phyloP scores from a whole-genome alignment of 108 stramenopile genomes.

The Nitzschia putrida region DNA sequence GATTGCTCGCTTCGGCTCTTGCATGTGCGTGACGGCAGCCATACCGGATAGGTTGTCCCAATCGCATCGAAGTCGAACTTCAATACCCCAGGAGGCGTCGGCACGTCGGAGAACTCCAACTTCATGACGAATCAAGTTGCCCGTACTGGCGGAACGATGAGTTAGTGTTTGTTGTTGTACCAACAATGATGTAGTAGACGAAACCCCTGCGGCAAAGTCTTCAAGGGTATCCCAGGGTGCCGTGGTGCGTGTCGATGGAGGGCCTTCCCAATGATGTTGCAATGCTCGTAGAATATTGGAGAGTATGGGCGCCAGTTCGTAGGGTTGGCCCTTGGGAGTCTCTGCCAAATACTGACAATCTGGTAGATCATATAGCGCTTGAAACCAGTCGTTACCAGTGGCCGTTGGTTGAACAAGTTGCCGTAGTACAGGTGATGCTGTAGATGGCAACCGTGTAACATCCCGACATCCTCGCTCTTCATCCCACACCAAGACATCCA shows the following conservation, averaged over 20 bases:
- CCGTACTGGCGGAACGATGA: constrained; percentile 16
- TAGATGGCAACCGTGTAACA: constrained; percentile 22
- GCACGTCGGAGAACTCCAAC: constrained; percentile 18
- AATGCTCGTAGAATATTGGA: constrained; percentile 28
- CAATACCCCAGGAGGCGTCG: constrained; percentile 15
- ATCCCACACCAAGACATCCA: constrained; percentile 40
- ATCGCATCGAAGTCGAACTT: constrained; percentile 37
- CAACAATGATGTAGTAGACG: neutral
- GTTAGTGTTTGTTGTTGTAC: constrained; percentile 8
- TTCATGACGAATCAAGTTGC: constrained; percentile 30
- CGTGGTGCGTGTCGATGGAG: neutral
- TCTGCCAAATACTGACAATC: constrained; percentile 37
- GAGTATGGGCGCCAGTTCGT: constrained; percentile 39
- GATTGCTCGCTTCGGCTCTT: neutral
- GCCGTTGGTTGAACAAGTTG: constrained; percentile 5
- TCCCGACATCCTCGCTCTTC: constrained; percentile 20
- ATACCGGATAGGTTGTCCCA: constrained; percentile 27
- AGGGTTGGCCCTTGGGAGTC: constrained; percentile 30
- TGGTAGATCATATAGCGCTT: constrained; percentile 31
- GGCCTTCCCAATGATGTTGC: neutral
- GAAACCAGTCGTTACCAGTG: constrained; percentile 35
- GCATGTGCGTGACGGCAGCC: constrained; percentile 39
- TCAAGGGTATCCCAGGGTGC: constrained; percentile 19
- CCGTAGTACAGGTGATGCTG: constrained; percentile 19
- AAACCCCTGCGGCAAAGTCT: constrained; percentile 24